phyloP scores from a whole-genome alignment of 306 rosid species.

The Delonix regia region DNA sequence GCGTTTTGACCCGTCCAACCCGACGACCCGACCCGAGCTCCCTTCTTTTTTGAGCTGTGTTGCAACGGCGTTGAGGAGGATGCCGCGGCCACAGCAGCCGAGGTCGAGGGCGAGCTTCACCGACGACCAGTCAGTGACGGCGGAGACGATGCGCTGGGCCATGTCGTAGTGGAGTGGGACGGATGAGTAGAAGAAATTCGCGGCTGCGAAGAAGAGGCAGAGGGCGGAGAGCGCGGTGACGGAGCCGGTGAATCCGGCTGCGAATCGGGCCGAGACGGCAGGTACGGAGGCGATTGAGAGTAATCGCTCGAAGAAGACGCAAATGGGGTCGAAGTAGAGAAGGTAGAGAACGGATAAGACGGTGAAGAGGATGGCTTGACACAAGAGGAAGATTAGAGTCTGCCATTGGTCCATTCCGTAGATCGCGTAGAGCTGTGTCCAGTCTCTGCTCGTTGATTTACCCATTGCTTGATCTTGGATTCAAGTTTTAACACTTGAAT shows the following conservation, averaged over 20 bases:
- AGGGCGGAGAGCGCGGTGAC: conserved; percentile 79
- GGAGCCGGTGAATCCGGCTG: conserved; percentile 87
- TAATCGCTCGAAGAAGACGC: conserved; percentile 56
- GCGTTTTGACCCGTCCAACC: conserved; percentile 66
- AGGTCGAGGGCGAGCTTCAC: conserved; percentile 93
- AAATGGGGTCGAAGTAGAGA: conserved; percentile 61
- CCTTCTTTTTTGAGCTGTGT: conserved; percentile 90
- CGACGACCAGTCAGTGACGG: conserved; percentile 90
- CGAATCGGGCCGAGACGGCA: conserved; percentile 68
- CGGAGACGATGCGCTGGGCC: conserved; percentile 83
- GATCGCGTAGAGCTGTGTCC: conserved; percentile 96
- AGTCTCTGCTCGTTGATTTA: conserved; percentile 69
- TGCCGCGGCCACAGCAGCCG: conserved; percentile 98
- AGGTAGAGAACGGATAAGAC: conserved; percentile 70
- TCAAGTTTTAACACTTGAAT: neutral
- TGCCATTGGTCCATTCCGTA: conserved; percentile 96
- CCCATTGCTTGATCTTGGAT: conserved; percentile 53
- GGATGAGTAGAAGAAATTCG: conserved; percentile 90
- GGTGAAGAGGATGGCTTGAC: conserved; percentile 78
- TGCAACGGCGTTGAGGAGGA: conserved; percentile 92
- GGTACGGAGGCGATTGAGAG: conserved; percentile 55
- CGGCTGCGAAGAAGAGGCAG: conserved; percentile 87
- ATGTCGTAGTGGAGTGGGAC: conserved; percentile 90
- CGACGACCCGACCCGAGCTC: conserved; percentile 92
- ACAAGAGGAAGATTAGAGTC: conserved; percentile 70